Percentiles rank a stretch among this genome's conserved stretches.
phyloP scores from a whole-genome alignment of 345 rosid species.

The Pseudoturritis turrita region DNA sequence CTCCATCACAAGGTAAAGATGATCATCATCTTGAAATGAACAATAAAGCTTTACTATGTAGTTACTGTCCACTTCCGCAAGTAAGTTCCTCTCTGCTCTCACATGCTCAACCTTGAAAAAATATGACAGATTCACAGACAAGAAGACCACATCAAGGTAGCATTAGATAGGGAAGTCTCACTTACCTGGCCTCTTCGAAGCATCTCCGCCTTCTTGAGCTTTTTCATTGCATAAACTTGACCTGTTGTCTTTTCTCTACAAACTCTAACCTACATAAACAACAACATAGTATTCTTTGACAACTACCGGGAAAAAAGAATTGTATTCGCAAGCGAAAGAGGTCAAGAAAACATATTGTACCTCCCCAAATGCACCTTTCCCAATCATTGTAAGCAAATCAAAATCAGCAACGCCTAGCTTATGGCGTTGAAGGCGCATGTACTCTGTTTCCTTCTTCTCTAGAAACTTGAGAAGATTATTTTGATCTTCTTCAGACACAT shows the following conservation, averaged over 20 bases:
- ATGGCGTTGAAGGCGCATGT: constrained; percentile 95
- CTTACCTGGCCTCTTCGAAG: constrained; percentile 92
- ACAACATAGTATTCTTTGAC: not conserved
- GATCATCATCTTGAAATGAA: constrained; percentile 63
- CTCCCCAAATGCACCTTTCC: constrained; percentile 91
- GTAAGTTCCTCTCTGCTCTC: constrained; percentile 64
- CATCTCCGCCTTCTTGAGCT: constrained; percentile 90
- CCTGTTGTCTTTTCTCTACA: constrained; percentile 85
- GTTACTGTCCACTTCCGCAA: constrained; percentile 61
- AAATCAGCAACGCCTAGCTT: constrained; percentile 95
- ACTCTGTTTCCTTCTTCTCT: constrained; percentile 96
- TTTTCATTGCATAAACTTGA: constrained; percentile 95
- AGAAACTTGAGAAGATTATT: constrained; percentile 78
- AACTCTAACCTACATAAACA: constrained; percentile 70
- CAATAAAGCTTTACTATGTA: constrained; percentile 56
- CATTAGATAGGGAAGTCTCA: constrained; percentile 2
- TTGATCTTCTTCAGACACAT: constrained; percentile 96
- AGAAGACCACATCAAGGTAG: not conserved
- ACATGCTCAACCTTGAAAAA: constrained; percentile 56
- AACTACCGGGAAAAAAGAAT: not conserved
- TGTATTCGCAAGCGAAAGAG: not conserved
- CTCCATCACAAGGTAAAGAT: constrained; percentile 61
- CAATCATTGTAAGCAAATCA: constrained; percentile 76
- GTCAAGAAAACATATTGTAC: constrained; percentile 25
- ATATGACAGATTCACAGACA: not conserved